phyloP scores from a whole-genome alignment of 495 filamentous ascomycete genomes.

The Lophiostoma macrostomum region DNA sequence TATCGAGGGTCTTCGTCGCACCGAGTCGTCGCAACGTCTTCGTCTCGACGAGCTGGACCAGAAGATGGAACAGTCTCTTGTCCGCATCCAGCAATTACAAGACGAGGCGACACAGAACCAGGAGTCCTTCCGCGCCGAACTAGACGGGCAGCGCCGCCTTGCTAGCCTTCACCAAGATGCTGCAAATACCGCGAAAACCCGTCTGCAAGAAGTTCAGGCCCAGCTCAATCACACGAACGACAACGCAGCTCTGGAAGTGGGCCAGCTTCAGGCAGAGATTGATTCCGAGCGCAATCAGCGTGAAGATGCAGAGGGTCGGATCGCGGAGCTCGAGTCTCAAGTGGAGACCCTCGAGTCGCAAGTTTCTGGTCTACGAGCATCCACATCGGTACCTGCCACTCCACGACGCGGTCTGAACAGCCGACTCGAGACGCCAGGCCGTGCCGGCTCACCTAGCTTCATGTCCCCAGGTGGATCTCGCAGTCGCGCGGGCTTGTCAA shows the following conservation, averaged over 20 bases:
- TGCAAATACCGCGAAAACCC: constrained; percentile 71
- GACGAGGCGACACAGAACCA: constrained; percentile 74
- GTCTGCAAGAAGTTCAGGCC: constrained; percentile 77
- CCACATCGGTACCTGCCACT: constrained; percentile 53
- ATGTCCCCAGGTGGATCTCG: constrained; percentile 59
- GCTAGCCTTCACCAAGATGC: constrained; percentile 82
- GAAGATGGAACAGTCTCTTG: constrained; percentile 79
- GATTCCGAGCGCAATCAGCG: constrained; percentile 76
- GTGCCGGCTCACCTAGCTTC: constrained; percentile 50
- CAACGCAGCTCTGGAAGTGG: constrained; percentile 75
- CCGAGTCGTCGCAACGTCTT: constrained; percentile 73
- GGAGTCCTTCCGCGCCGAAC: constrained; percentile 77
- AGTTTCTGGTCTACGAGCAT: constrained; percentile 15
- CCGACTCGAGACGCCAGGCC: constrained; percentile 51
- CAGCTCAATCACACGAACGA: constrained; percentile 75
- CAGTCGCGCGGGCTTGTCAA: constrained; percentile 54
- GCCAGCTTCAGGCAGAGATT: constrained; percentile 70
- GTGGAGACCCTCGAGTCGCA: constrained; percentile 64
- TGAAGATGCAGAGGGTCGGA: constrained; percentile 62
- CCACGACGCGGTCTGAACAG: constrained; percentile 55
- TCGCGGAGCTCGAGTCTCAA: constrained; percentile 71
- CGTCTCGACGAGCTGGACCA: constrained; percentile 78
- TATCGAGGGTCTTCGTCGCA: constrained; percentile 72
- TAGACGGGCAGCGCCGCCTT: constrained; percentile 74
- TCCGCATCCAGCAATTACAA: constrained; percentile 76